Conservation (phyloP, 2,329 filamentous ascomycete species). For the Erysiphe pisi region DNA sequence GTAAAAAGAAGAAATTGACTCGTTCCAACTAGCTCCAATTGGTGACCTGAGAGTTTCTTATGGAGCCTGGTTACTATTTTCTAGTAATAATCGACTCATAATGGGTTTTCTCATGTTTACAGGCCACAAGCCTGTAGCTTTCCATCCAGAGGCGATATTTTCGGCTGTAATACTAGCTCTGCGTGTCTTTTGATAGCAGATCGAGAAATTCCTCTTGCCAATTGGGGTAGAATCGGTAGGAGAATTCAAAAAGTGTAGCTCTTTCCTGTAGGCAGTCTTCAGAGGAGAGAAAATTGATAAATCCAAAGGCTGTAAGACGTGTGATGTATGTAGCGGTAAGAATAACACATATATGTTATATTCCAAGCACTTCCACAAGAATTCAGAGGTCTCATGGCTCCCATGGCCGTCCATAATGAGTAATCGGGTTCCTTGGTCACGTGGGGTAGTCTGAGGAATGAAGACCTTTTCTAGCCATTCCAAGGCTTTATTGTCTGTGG, state of each 20-base stretch:
- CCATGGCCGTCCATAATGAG: conserved; percentile 14
- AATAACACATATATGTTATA: neutral
- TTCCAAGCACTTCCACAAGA: neutral
- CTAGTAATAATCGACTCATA: neutral
- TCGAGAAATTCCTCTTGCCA: neutral
- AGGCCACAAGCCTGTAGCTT: neutral
- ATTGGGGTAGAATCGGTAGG: neutral
- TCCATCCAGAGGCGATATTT: neutral
- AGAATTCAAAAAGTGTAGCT: neutral
- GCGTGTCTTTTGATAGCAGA: neutral
- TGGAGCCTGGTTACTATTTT: neutral
- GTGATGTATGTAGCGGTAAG: conserved; percentile 32
- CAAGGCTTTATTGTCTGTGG: neutral
- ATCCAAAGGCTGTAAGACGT: conserved; percentile 35
- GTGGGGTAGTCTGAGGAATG: neutral
- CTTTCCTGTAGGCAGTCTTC: conserved; percentile 31
- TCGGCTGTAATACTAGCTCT: neutral
- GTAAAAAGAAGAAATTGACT: too few species aligned
- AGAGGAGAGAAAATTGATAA: conserved; percentile 33
- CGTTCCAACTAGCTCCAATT: too few species aligned
- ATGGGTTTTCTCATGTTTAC: neutral
- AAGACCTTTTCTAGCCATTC: neutral
- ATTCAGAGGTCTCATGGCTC: conserved; percentile 9
- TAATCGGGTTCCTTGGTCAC: neutral
- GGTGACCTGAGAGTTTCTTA: too few species aligned